phyloP scores from a whole-genome alignment of 139 green algal species.

The Chlamydomonas sphaeroides region DNA sequence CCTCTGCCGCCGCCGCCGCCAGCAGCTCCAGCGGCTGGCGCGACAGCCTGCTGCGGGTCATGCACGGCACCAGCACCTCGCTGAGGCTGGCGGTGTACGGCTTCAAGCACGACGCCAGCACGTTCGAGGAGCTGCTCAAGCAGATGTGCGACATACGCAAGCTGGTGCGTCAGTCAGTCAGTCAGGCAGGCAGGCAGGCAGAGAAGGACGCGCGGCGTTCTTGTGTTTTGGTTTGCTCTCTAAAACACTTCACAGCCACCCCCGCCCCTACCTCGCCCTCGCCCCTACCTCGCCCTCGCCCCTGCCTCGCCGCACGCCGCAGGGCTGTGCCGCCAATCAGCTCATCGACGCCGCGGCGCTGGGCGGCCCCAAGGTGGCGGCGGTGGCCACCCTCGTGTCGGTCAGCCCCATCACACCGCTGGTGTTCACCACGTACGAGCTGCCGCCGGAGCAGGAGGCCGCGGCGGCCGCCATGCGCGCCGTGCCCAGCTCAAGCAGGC shows the following conservation, averaged over 20 bases:
- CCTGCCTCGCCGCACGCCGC: not conserved
- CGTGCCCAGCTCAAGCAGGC: slow-evolving; percentile 60
- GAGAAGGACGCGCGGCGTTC: not conserved
- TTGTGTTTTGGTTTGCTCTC: not conserved
- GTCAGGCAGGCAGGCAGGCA: no score
- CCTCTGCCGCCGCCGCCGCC: not conserved
- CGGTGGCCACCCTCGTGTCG: slow-evolving; percentile 85
- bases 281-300: no score
- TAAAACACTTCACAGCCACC: not conserved
- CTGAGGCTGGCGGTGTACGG: slow-evolving; percentile 84
- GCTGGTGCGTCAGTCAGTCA: slow-evolving; percentile 37
- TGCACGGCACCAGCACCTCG: slow-evolving; percentile 58
- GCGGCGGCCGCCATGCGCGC: slow-evolving; percentile 48
- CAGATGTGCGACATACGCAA: slow-evolving; percentile 69
- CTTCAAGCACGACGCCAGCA: slow-evolving; percentile 90
- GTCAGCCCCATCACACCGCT: slow-evolving; percentile 83
- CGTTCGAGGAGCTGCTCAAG: slow-evolving; percentile 88
- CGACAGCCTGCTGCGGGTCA: slow-evolving; percentile 25
- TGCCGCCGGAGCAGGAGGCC: slow-evolving; percentile 42
- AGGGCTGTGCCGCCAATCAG: slow-evolving; percentile 58
- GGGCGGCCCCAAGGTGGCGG: slow-evolving; percentile 77
- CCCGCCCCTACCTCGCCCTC: no score
- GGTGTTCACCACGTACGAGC: slow-evolving; percentile 82
- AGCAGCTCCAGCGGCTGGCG: slow-evolving; percentile 38
- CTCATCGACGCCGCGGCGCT: slow-evolving; percentile 78